Evolutionary conservation across 2,329 filamentous ascomycete genomes (phyloP), one percentile per base, ranked within the genome.

Genomic region (Ophiostoma sp.): DNA sequence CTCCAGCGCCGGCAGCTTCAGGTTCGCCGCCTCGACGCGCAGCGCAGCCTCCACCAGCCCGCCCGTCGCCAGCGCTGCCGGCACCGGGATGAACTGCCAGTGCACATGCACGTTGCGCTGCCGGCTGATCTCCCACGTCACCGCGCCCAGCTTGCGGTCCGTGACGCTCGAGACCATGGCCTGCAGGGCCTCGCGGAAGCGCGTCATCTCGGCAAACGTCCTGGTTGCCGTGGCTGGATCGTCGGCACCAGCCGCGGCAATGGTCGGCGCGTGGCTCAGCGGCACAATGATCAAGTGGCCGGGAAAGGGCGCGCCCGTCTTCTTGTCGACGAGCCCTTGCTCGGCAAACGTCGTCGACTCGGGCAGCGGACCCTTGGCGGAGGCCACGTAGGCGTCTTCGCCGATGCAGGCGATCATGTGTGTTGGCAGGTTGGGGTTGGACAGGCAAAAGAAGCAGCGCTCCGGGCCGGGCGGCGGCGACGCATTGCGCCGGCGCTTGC

Each of bases 391-490:
- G 69, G 89, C 86, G 72, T 96, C 91, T 23, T 93, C 89, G 69
- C 92, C 95, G 73, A 99, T 94, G 35, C 91, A 93, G 74, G 91
- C 90, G 76, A 97, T 90, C 79, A 99, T 90, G 80, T 99, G 94
- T 1, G 90, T 90, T 68, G 91, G 90, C 64, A 95, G 83, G 72
- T 90, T 90, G 6, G 91, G 88, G 78, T 96, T 97, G 6, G 92
- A 94, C 13, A 99, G 85, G 77, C 95, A 99, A 82, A 99, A 98
- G 83, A 95, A 99, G 81, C 95, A 99, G 76, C 90, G 86, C 68
- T 90, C 89, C 1, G 92, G 93, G 0, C 89, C 88, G 0, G 88
- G 88, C 7, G 87, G 88, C 15, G 89, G 88, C 35, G 67, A 60
- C 78, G 83, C 76, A 78, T 76, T 52, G 78, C 80, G 1, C 20